Evolutionary conservation across 225 moss, liverwort and hornwort genomes (phyloP).

Genomic region (Neckera pumila): DNA sequence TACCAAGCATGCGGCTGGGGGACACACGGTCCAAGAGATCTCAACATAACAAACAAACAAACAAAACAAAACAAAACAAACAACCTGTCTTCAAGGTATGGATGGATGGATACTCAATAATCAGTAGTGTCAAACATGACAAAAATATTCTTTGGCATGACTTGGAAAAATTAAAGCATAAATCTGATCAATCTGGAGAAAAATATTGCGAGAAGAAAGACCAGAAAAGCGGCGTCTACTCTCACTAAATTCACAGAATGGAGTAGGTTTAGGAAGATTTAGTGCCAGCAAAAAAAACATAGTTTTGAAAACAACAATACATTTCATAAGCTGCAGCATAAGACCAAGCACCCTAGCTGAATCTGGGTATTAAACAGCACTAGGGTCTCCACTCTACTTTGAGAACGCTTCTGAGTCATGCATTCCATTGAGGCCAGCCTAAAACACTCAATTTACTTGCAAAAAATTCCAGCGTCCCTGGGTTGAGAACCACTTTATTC

Average conservation of each 20-base stretch:
- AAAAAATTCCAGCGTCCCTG: neutral
- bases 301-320: neutral
- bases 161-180: neutral
- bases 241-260: neutral
- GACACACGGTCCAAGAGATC: too few species aligned
- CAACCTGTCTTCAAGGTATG: too few species aligned
- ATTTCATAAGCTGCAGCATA: neutral
- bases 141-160: neutral
- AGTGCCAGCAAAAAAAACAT: neutral
- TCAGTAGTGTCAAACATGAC: neutral
- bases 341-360: neutral
- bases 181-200: neutral
- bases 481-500: neutral
- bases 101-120: too few species aligned
- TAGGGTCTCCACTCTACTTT: neutral
- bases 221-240: neutral
- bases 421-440: neutral
- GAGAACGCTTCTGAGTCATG: neutral
- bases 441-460: neutral
- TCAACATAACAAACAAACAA: too few species aligned
- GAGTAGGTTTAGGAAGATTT: neutral
- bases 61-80: too few species aligned
- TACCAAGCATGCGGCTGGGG: too few species aligned
- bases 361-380: neutral
- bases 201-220: neutral